Evolutionary conservation across 768 basidiomycete species (phyloP).

Genomic region (Rickenella mellea): DNA sequence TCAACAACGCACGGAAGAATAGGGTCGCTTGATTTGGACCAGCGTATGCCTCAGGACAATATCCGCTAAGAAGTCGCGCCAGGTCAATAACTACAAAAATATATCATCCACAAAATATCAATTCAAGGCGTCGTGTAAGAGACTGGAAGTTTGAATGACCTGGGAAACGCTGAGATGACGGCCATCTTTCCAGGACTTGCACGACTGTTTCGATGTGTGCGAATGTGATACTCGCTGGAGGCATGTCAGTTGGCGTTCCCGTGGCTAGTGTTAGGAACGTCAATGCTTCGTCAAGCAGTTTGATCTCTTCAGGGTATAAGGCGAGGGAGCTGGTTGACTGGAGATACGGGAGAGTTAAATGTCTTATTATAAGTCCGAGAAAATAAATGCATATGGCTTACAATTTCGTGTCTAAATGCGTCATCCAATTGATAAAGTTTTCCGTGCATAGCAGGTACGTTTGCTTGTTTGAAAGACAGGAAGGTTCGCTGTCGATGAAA

Average conservation of each 20-base stretch:
- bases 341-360: constrained; percentile 2
- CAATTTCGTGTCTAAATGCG: constrained; percentile 55
- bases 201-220: constrained; percentile 54
- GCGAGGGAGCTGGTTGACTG: constrained; percentile 67
- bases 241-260: constrained; percentile 13
- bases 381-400: constrained; percentile 24
- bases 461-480: constrained; percentile 80
- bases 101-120: not conserved
- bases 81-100: constrained; percentile 68
- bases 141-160: constrained; percentile 34
- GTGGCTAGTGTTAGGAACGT: constrained; percentile 43
- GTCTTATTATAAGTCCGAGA: not conserved
- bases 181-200: constrained; percentile 67
- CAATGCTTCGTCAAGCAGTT: constrained; percentile 53
- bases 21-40: constrained; percentile 31
- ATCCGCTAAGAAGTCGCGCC: constrained; percentile 63
- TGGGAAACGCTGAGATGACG: constrained; percentile 61
- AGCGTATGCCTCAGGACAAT: constrained; percentile 44
- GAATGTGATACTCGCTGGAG: constrained; percentile 26
- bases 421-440: constrained; percentile 75
- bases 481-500: constrained; percentile 47
- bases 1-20: constrained; percentile 56
- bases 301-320: constrained; percentile 56
- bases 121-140: not conserved
- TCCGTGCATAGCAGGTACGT: constrained; percentile 66